Base-by-base conservation (phyloP, 2,329 filamentous ascomycete species). In the Helotiales sp. region DNA sequence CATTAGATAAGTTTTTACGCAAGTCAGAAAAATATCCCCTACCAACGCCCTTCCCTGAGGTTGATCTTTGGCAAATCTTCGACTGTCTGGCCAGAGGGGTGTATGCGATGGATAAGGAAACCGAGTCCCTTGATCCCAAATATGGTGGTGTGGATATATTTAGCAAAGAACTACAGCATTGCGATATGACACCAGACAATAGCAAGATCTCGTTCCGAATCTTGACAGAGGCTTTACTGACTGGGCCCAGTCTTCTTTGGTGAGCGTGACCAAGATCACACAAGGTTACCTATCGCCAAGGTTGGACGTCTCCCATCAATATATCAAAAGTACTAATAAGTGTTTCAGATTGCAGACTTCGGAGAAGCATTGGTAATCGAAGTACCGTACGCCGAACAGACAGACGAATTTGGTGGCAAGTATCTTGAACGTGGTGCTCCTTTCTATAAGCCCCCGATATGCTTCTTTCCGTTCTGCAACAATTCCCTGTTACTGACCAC, bases 131-230 rank as follows among this genome's bases (percentile, higher is more conserved):
- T 13, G 40, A 8, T 5, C 10, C 8, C 22, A 15, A 2, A 24
- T 54, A 30, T n/a, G 15, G n/a, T 19, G 47, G 30, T 19, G 12
- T 5, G 4, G 15, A 57, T 42, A 19, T 9, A 33, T 49, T 17
- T 3, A 17, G 22, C 22, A n/a, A 19, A 19, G 57, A 59, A 33
- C 25, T 55, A 22, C 10, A 40, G 52, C 53, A 60, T 54, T 54
- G 34, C 17, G 58, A 60, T 57, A n/a, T 60, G n/a, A 54, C 57
- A 25, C 44, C 40, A 9, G 54, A 56, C 33, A 60, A 60, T 52
- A n/a, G 57, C 53, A 47, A 47, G 40, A 52, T 2, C 15, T 2
- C n/a, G 17, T 22, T 5, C 13, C 47, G 13, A 22, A 17, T 46
- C 7, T 19, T 29, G 8, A 19, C 7, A 27, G 17, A 24, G 12